A percentile compares a stretch with the other conserved stretches of the same genome.
These are phyloP conservation scores for Arctium lappa DNA, from an alignment of 129 eudicot species.

Conservation along the genomic window DNA sequence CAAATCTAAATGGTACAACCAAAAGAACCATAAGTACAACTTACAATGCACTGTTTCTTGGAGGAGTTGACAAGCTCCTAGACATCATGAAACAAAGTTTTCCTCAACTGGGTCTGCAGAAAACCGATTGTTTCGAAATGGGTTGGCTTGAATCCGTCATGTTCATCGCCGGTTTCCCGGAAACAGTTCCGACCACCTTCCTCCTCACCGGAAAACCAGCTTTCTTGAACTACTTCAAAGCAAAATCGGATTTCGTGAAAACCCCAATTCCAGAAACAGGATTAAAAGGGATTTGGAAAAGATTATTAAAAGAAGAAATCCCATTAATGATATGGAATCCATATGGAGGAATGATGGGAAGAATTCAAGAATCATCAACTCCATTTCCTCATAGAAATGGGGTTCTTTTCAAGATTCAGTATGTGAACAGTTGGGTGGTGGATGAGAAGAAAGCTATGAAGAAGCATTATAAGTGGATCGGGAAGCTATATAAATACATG, in stretches of 20 bases:
- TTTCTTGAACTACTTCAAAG: conserved; percentile 27
- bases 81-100: conserved; percentile 17
- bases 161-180: conserved; percentile 34
- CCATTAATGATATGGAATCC: conserved; percentile 38
- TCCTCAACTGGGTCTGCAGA: conserved; percentile 30
- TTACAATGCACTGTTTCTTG: conserved; percentile 34
- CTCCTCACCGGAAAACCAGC: conserved; percentile 32
- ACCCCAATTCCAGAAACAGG: conserved; percentile 31
- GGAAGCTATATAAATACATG: conserved; percentile 32
- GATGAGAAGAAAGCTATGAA: conserved; percentile 1
- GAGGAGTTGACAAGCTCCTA: conserved; percentile 18
- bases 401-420: conserved; percentile 30
- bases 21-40: conserved; percentile 29
- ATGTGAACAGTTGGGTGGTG: conserved; percentile 23
- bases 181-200: conserved; percentile 20
- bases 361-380: conserved; percentile 26
- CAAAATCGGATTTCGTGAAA: conserved; percentile 37
- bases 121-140: conserved; percentile 32
- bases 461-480: conserved; percentile 21
- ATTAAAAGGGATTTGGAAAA: conserved; percentile 31
- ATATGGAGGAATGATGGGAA: conserved; percentile 41
- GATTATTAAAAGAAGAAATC: conserved; percentile 12
- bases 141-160: conserved; percentile 37
- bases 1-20: conserved; percentile 10
- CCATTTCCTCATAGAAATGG: conserved; percentile 46